These are phyloP conservation scores for Hericium coralloides DNA, from an alignment of 768 basidiomycete species.

Conservation along the genomic window DNA sequence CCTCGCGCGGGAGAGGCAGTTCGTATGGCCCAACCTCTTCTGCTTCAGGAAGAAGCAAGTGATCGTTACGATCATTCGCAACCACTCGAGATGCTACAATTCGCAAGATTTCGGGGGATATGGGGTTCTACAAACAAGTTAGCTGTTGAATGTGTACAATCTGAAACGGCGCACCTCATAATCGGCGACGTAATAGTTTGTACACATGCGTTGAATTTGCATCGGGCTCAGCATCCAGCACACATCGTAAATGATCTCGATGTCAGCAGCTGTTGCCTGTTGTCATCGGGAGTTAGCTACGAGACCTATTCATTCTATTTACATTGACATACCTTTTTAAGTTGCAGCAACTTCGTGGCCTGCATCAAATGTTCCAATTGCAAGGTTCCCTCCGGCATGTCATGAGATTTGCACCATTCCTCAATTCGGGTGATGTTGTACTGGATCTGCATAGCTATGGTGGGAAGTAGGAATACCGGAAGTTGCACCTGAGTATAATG, in stretches of 20 bases:
- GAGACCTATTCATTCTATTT: no score
- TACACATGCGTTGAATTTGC: conserved; percentile 99
- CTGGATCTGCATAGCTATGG: conserved; percentile 97
- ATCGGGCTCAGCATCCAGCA: conserved; percentile 99
- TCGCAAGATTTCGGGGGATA: conserved; percentile 93
- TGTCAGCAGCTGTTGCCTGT: conserved; percentile 87
- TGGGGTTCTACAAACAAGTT: conserved; percentile 61
- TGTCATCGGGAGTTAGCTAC: not conserved
- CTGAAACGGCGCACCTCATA: conserved; percentile 63
- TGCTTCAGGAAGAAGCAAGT: conserved; percentile 91
- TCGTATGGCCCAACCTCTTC: conserved; percentile 97
- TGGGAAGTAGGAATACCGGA: not conserved
- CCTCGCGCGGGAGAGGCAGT: conserved; percentile 87
- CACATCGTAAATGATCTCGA: conserved; percentile 98
- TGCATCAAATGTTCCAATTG: conserved; percentile 99
- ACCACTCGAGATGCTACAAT: conserved; percentile 95
- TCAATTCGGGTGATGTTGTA: conserved; percentile 97
- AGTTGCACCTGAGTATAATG: not conserved
- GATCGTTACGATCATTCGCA: conserved; percentile 94
- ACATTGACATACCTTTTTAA: conserved; percentile 73
- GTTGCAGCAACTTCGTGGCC: conserved; percentile 93
- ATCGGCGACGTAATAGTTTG: conserved; percentile 97
- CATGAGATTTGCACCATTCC: conserved; percentile 99
- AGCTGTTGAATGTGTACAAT: not conserved
- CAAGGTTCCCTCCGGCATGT: conserved; percentile 97